Evolutionary conservation across 352 stramenopile species (phyloP).

Genomic region (Pythium aquatile): DNA sequence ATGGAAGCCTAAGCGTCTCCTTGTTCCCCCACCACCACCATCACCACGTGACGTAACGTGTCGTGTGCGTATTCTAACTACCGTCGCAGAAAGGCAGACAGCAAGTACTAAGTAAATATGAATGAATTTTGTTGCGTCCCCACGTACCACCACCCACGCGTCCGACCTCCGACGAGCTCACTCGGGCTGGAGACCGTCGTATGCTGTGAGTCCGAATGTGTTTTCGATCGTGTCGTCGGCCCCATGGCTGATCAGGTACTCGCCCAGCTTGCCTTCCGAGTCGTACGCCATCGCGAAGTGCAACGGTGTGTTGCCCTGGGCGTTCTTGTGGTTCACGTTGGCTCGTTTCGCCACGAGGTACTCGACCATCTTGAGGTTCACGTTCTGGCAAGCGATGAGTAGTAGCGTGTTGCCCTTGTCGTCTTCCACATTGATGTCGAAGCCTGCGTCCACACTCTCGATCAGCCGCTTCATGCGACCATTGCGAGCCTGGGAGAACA

Average conservation of each 20-base stretch:
- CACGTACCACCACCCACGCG: background rate
- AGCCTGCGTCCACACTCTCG: slow-evolving; percentile 88
- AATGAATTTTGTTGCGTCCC: background rate
- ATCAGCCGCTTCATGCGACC: slow-evolving; percentile 87
- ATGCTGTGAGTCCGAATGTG: slow-evolving; percentile 89
- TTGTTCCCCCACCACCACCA: background rate
- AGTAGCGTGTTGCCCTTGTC: slow-evolving; percentile 93
- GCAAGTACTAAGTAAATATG: background rate
- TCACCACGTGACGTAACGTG: background rate
- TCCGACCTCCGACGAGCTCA: background rate
- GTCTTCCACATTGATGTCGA: slow-evolving; percentile 88
- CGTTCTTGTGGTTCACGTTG: slow-evolving; percentile 92
- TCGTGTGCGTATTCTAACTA: background rate
- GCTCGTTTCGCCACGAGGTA: slow-evolving; percentile 80
- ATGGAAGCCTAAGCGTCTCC: background rate
- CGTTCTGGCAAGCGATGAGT: slow-evolving; percentile 88
- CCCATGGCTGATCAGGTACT: slow-evolving; percentile 92
- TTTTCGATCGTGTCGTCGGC: slow-evolving; percentile 95
- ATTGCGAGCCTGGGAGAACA: slow-evolving; percentile 91
- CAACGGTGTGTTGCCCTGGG: slow-evolving; percentile 90
- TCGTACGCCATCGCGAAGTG: slow-evolving; percentile 95
- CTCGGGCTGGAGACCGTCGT: slow-evolving; percentile 77
- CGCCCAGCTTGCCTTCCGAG: slow-evolving; percentile 79
- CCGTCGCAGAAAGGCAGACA: background rate
- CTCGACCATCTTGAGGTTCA: slow-evolving; percentile 89